Base-by-base conservation (phyloP, 495 filamentous ascomycete species). In the Niebla homalea region DNA sequence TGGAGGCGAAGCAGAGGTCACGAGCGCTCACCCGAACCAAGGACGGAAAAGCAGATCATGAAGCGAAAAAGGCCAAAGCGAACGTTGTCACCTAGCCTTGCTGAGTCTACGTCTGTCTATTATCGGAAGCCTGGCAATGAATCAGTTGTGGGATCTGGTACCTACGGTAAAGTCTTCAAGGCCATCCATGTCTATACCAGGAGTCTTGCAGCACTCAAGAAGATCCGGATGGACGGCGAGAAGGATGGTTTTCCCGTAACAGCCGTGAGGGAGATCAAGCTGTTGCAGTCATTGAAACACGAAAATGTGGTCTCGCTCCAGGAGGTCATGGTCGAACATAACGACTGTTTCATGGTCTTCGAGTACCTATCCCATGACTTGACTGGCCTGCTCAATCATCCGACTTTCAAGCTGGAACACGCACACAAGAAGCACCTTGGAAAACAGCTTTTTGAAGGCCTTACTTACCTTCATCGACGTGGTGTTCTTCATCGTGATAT, bases 261-360 rank as follows among this genome's bases (percentile, higher is more conserved):
- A 0, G 93, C 93, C 0, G 87, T 97, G 23, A 81, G 93, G 42
- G 93, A 99, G 63, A 92, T 99, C 69, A 96, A 95, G 64, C 69
- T 99, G 15, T 80, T 99, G 8, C 88, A 95, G 60, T 90, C 89
- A 37, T 73, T 99, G n/a, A 87, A 84, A 53, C 88, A 94, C 59
- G 72, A 77, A 43, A 96, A 97, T 57, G 80, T 99, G 35, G 89
- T 99, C 53, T 81, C 83, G 43, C 66, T 90, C 21, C 76, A 81
- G 50, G 93, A 98, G 66, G 90, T 97, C 59, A 97, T 98, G 92
- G 92, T 97, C 15, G 93, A 98, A 67, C 81, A 80, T 55, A 96
- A 96, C 61, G 90, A 97, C 63, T 99, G 93, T 65, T 97, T 92
- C 68, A 99, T 99, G 93, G 93, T 99, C 8, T 99, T 99, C 55